Evolutionary conservation across 1,139 yeast species (phyloP), one percentile per base, ranked within the genome.

Genomic region (Geotrichum restrictum): DNA sequence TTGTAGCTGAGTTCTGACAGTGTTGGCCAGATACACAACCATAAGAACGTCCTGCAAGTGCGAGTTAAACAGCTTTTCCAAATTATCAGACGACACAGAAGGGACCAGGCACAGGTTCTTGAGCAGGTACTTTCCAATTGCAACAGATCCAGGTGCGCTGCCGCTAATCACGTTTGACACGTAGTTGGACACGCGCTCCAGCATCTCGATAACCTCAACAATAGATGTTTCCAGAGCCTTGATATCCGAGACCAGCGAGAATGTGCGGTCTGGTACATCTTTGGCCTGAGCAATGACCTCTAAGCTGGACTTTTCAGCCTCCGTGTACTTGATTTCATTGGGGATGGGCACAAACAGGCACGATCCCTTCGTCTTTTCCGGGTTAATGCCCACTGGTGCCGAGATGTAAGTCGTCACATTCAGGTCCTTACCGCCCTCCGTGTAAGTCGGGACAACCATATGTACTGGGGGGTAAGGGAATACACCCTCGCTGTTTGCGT

Each of bases 1-100:
- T 66, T 85, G 93, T 60, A 87, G 78, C 72, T 88, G 96, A 59
- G 89, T 87, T 73, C 85, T 86, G 62, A 88, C 83, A 51, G 94
- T 88, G 64, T 85, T 83, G 56, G 95, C 85, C 71, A 88, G 77
- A 67, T 83, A 86, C 65, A 87, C 94, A 60, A 88, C 80, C 83
- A 88, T 82, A 59, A 86, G 78, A 43, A 88, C 83, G 65, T 88
- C 96, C 70, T 87, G 91, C 66, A 84, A 76, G 69, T 87, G 91
- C 52, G 81, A 78, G 64, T 80, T 81, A 76, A 88, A 83, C 59
- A 82, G 77, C 60, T 74, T 73, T 64, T 79, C 82, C 61, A 86
- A 76, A 46, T 75, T 77, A 32, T 78, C 81, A 56, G 80, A 66
- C 62, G 85, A 80, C 55, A 80, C 73, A 58, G 83, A 78, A 56